Base-by-base conservation (phyloP, 306 rosid species). In the Datisca glomerata region DNA sequence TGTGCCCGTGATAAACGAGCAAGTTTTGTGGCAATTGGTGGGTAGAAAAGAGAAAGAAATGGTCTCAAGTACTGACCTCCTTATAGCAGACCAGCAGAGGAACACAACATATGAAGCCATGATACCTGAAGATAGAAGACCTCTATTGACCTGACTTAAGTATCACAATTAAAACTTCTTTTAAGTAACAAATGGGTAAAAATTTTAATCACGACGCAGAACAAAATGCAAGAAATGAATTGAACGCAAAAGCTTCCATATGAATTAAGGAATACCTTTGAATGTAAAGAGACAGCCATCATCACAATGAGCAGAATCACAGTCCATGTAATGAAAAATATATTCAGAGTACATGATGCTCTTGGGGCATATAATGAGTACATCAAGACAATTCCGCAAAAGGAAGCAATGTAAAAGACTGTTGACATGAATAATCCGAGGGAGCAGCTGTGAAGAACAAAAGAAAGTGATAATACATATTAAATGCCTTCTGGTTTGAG, bases 291-390 rank as follows among this genome's bases (percentile, higher is more conserved):
- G 14, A 74, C 54, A 51, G 32, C 55, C 76, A 78, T 60, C 72
- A 75, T 81, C 24, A 64, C 86, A 41, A 62, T 47, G 57, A 86
- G 86, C 24, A 86, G 94, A 68, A 86, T 39, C 33, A 61, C 70
- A 18, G 94, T 78, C 96, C 96, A 86, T 51, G 85, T 65, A 56
- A 86, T 73, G 81, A 86, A 81, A 63, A 81, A 78, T 9, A 86
- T 64, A 63, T 86, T 86, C 61, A 86, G 82, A 45, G 59, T 18
- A 46, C 96, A 86, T 5, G 77, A 63, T 31, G 53, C 14, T 55
- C 57, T 61, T 58, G 74, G 56, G 41, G 64, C 85, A 40, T 78
- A 65, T 33, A 73, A 49, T 19, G 39, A 44, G 65, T 77, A 86
- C 77, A 81, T 53, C 47, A 60, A 58, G 29, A 63, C 71, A 21